These are phyloP conservation scores for Epichloe elymi DNA, from an alignment of 2,329 filamentous ascomycete genomes.

Conservation along the genomic window DNA sequence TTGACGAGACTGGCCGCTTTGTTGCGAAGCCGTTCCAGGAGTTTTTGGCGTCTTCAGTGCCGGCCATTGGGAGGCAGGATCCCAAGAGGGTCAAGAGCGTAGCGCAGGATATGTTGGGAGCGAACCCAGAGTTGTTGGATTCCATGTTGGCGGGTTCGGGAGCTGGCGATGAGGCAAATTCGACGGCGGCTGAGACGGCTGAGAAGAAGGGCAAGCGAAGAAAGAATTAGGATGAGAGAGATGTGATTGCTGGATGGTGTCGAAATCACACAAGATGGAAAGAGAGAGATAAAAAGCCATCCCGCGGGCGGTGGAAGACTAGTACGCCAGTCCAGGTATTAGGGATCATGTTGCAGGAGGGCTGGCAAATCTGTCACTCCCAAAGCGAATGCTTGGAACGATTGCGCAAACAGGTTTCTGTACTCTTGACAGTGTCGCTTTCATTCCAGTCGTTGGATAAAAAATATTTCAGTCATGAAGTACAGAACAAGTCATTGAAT, in stretches of 20 bases:
- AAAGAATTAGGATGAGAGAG: slow-evolving; percentile 21
- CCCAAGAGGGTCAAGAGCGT: slow-evolving; percentile 37
- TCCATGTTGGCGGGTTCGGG: slow-evolving; percentile 24
- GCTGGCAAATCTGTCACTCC: neutral
- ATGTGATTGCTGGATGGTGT: neutral
- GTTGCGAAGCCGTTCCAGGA: slow-evolving; percentile 65
- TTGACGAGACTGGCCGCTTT: slow-evolving; percentile 60
- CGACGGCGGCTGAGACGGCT: slow-evolving; percentile 20
- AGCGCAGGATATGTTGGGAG: slow-evolving; percentile 23
- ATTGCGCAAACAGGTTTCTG: neutral
- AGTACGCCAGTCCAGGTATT: neutral
- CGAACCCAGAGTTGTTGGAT: slow-evolving; percentile 35
- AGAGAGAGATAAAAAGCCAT: neutral
- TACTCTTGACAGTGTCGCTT: neutral
- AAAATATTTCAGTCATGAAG: neutral
- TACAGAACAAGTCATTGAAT: neutral
- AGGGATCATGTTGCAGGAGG: neutral
- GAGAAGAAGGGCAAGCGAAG: slow-evolving; percentile 32
- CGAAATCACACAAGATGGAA: neutral
- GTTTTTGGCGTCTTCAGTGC: slow-evolving; percentile 56
- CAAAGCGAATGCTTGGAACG: neutral
- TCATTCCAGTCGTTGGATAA: too few relatives aligned
- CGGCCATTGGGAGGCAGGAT: slow-evolving; percentile 52
- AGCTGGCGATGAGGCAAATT: slow-evolving; percentile 16
- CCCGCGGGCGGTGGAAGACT: neutral